phyloP scores from a whole-genome alignment of 192 early-diverging fungal species.

The Chytriomyces sp. region DNA sequence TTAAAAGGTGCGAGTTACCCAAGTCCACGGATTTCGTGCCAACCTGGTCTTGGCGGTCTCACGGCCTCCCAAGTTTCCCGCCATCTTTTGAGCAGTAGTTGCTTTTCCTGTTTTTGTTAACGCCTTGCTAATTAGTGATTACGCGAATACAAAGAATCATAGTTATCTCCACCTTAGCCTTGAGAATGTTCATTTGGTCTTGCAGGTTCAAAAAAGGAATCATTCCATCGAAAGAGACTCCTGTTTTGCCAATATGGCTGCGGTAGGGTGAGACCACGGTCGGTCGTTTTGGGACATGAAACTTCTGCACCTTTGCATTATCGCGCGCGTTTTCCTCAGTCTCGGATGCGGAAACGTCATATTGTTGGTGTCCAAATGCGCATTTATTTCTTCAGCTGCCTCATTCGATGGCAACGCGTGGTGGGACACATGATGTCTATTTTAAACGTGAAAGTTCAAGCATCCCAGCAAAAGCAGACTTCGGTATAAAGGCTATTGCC shows the following conservation, averaged over 20 bases:
- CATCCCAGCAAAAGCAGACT: too few species aligned
- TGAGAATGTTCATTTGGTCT: conserved; percentile 31
- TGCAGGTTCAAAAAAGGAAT: conserved; percentile 25
- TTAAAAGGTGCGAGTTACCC: background rate
- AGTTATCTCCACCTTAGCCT: conserved; percentile 6
- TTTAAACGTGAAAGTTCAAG: too few species aligned
- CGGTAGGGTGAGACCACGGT: background rate
- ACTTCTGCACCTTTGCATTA: background rate
- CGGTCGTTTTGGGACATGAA: background rate
- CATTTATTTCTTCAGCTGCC: conserved; percentile 1
- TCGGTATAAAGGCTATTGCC: background rate
- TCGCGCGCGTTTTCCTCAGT: background rate
- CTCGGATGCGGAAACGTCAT: conserved; percentile 29
- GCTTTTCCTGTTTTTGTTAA: conserved; percentile 15
- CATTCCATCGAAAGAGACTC: conserved; percentile 21
- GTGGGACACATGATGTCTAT: conserved; percentile 25
- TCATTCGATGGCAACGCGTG: conserved; percentile 12
- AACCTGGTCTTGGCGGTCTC: conserved; percentile 27
- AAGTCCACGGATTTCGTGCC: conserved; percentile 25
- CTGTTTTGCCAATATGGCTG: background rate
- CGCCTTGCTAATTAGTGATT: background rate
- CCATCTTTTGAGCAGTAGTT: conserved; percentile 30
- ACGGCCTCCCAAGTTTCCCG: conserved; percentile 32
- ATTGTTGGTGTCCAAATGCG: conserved; percentile 13
- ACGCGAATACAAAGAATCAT: background rate